Percentiles rank a stretch among this genome's conserved stretches.
These are phyloP conservation scores for Sisymbrium irio DNA, from an alignment of 345 rosid genomes.

Conservation along the genomic window DNA sequence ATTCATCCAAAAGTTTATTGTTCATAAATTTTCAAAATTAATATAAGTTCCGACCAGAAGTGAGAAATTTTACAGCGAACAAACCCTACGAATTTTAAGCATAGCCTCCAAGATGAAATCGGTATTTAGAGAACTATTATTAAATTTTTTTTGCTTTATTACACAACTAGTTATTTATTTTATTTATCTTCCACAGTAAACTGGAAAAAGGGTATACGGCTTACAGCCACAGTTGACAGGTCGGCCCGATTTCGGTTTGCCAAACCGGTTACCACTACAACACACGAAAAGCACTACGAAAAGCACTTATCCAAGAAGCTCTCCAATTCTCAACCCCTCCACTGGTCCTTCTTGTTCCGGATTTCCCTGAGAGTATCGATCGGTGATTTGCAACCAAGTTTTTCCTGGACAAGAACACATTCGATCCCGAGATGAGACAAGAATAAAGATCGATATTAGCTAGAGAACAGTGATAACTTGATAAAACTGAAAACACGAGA, in stretches of 20 bases:
- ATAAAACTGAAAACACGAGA: not conserved
- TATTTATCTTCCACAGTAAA: not conserved
- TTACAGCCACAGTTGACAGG: no score
- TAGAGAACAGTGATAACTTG: not conserved
- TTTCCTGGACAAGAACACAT: slow-evolving; percentile 42
- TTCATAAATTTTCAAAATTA: not conserved
- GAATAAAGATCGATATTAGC: not conserved
- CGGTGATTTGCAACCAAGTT: slow-evolving; percentile 55
- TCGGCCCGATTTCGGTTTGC: slow-evolving; percentile 5
- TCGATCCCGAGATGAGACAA: not conserved
- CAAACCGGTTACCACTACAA: not conserved
- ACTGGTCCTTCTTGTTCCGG: slow-evolving; percentile 66
- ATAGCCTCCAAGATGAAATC: not conserved
- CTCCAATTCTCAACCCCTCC: slow-evolving; percentile 53
- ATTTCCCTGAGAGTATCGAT: slow-evolving; percentile 64
- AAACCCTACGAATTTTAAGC: not conserved
- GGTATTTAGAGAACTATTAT: no score
- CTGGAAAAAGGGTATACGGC: not conserved
- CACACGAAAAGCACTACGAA: slow-evolving; percentile 2
- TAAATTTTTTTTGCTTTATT: no score
- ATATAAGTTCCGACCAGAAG: not conserved
- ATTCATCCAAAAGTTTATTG: not conserved
- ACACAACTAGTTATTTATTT: no score
- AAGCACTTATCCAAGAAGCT: not conserved
- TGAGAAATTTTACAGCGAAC: not conserved